A percentile compares a stretch with the other conserved stretches of the same genome.
Evolutionary conservation across 106 monocot species (phyloP).

Genomic region (Allium sativum): DNA sequence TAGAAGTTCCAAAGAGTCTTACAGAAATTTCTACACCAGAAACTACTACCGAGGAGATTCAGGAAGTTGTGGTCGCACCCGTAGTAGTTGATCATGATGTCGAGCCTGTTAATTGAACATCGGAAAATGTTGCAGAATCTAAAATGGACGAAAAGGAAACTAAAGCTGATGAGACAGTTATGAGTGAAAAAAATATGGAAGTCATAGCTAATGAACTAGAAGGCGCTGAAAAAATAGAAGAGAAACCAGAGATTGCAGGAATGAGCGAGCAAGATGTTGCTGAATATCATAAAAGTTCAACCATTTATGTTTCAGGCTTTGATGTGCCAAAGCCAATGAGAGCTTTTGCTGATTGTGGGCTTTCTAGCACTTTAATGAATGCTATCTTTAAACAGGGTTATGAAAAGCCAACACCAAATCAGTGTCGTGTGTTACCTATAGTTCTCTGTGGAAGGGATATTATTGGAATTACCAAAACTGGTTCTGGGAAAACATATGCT

Average conservation of each 20-base stretch:
- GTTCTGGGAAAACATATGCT: slow-evolving; percentile 94
- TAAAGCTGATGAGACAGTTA: not conserved
- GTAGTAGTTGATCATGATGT: too few species aligned
- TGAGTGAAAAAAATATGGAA: not conserved
- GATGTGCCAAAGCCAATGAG: slow-evolving; percentile 90
- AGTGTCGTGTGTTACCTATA: slow-evolving; percentile 87
- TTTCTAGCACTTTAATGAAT: slow-evolving; percentile 46
- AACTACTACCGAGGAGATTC: too few species aligned
- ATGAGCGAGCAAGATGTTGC: slow-evolving; percentile 89
- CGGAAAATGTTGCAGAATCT: too few species aligned
- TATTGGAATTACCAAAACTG: slow-evolving; percentile 99
- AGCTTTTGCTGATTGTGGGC: slow-evolving; percentile 78
- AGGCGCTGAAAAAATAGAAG: not conserved
- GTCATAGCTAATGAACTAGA: not conserved
- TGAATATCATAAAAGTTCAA: slow-evolving; percentile 72
- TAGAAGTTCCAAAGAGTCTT: too few species aligned
- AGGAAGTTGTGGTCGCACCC: too few species aligned
- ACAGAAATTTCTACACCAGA: too few species aligned
- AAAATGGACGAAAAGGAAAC: too few species aligned
- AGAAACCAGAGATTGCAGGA: slow-evolving; percentile 30
- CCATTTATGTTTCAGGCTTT: slow-evolving; percentile 81
- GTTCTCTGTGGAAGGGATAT: slow-evolving; percentile 89
- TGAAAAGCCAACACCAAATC: slow-evolving; percentile 92
- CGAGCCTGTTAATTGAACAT: too few species aligned
- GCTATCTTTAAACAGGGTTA: slow-evolving; percentile 82